These are phyloP conservation scores for Sugiyamaella paludigena DNA, from an alignment of 1,139 yeast species.

Conservation along the genomic window DNA sequence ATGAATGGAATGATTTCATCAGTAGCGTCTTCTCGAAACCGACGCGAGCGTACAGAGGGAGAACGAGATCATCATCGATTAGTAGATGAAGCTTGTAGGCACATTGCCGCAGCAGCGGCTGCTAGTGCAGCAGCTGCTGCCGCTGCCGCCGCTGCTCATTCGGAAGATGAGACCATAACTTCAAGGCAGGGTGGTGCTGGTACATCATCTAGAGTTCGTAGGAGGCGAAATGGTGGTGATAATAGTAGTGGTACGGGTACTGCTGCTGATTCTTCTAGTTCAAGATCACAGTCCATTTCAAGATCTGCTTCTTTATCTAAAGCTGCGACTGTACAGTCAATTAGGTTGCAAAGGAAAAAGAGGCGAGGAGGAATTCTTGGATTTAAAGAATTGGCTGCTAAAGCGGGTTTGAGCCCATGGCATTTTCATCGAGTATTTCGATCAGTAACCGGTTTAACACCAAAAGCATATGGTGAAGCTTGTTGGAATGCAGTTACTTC, in stretches of 20 bases:
- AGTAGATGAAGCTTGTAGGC: slow-evolving; percentile 79
- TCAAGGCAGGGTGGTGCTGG: not conserved
- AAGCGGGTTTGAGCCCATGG: slow-evolving; percentile 87
- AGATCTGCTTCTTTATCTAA: slow-evolving; percentile 2
- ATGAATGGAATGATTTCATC: not conserved
- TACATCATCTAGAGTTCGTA: not conserved
- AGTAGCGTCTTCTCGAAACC: not conserved
- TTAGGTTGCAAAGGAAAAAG: slow-evolving; percentile 45
- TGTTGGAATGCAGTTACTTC: slow-evolving; percentile 66
- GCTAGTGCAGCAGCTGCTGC: slow-evolving; percentile 46
- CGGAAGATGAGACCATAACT: slow-evolving; percentile 24
- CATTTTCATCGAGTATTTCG: slow-evolving; percentile 89
- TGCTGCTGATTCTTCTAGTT: not conserved
- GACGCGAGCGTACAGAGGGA: slow-evolving; percentile 22
- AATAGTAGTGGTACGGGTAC: not conserved
- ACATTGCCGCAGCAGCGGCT: slow-evolving; percentile 78
- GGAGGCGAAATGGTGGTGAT: not conserved
- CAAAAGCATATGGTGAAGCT: slow-evolving; percentile 84
- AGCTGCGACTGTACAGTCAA: slow-evolving; percentile 15
- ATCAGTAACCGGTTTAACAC: slow-evolving; percentile 80
- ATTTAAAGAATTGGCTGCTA: slow-evolving; percentile 82
- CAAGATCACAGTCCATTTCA: slow-evolving; percentile 4
- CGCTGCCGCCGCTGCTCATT: slow-evolving; percentile 26
- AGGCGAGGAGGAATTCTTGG: slow-evolving; percentile 89
- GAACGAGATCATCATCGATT: slow-evolving; percentile 60